A percentile compares a stretch with the other conserved stretches of the same genome.
Evolutionary conservation across 2,329 filamentous ascomycete genomes (phyloP).

Genomic region (Oidium heveae): DNA sequence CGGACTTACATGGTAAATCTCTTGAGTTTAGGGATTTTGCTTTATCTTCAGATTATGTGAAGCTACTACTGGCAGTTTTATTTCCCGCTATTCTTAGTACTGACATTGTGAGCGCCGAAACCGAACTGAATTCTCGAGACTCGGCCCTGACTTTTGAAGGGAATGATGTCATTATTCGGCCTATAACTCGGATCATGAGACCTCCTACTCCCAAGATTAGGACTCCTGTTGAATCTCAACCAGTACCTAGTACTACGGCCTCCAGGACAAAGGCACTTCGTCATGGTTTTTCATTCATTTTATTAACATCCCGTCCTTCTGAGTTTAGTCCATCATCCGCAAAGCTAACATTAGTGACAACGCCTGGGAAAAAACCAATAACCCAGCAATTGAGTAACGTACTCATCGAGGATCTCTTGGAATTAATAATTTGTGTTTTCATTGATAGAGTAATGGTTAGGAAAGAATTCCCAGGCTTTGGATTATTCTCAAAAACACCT

Average conservation of each 20-base stretch:
- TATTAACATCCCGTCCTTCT: conserved; percentile 48
- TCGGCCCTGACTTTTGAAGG: conserved; percentile 66
- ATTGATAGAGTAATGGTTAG: conserved; percentile 62
- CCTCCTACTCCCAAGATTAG: conserved; percentile 44
- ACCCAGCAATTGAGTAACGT: conserved; percentile 34
- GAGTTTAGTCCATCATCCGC: conserved; percentile 31
- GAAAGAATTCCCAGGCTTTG: conserved; percentile 78
- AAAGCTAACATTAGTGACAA: conserved; percentile 36
- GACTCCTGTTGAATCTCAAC: conserved; percentile 31
- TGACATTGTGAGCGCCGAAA: conserved; percentile 59
- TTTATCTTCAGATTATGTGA: conserved; percentile 53
- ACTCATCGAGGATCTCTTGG: conserved; percentile 50
- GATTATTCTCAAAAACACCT: conserved; percentile 65
- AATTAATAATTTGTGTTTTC: conserved; percentile 58
- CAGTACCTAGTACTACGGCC: conserved; percentile 18
- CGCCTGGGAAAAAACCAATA: conserved; percentile 26
- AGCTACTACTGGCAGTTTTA: conserved; percentile 51
- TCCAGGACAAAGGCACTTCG: conserved; percentile 37
- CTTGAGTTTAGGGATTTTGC: conserved; percentile 62
- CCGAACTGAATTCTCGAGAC: conserved; percentile 64
- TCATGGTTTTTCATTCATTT: conserved; percentile 72
- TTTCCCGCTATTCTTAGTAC: conserved; percentile 77
- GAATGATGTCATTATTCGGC: conserved; percentile 56
- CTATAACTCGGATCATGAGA: conserved; percentile 24
- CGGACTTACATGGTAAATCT: conserved; percentile 55